These are phyloP conservation scores for Umbellularia californica DNA, from an alignment of 164 flowering plant genomes.

Conservation along the genomic window DNA sequence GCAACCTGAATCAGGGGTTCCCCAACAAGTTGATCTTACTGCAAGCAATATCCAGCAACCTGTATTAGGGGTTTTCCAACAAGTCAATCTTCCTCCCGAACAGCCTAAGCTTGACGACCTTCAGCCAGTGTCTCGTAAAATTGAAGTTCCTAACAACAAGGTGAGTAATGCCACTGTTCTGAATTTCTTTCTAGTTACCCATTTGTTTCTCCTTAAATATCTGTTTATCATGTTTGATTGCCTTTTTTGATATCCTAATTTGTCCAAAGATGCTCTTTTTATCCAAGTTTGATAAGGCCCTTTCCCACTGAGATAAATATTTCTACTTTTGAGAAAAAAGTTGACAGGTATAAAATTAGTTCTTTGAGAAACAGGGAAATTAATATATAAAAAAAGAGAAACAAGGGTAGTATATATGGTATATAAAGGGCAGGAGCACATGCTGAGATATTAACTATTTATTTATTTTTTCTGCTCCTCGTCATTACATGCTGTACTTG, in stretches of 20 bases:
- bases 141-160: conserved; percentile 92
- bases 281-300: not conserved
- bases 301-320: no score
- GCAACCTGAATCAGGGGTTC: conserved; percentile 18
- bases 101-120: conserved; percentile 14
- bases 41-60: conserved; percentile 18
- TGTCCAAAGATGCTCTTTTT: not conserved
- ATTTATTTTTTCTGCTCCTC: not conserved
- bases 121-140: conserved; percentile 46
- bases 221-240: not conserved
- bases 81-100: conserved; percentile 17
- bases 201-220: not conserved
- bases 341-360: not conserved
- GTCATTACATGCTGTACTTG: not conserved
- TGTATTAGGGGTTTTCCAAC: conserved; percentile 17
- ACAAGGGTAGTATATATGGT: not conserved
- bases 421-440: not conserved
- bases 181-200: no score
- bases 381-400: not conserved
- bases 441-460: not conserved
- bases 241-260: not conserved
- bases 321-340: not conserved
- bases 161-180: conserved; percentile 20
- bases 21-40: conserved; percentile 30
- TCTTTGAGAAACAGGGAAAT: not conserved